These are phyloP conservation scores for Pleurotus eryngii DNA, from an alignment of 768 basidiomycete species.

Conservation along the genomic window DNA sequence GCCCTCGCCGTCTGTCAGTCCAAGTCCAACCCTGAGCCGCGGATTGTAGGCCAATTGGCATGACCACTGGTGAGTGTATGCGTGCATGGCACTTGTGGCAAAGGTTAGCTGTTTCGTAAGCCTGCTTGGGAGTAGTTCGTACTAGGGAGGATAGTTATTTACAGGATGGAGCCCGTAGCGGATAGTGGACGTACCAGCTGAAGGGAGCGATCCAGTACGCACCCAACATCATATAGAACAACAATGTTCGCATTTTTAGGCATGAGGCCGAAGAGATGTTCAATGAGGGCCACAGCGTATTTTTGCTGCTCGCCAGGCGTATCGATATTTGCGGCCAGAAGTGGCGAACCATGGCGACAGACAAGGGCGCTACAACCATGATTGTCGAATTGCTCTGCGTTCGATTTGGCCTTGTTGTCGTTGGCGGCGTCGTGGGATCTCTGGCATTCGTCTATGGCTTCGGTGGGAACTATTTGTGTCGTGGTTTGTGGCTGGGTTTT, in stretches of 20 bases:
- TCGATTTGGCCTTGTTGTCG: conserved; percentile 17
- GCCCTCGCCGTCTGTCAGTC: conserved; percentile 32
- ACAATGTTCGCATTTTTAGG: conserved; percentile 16
- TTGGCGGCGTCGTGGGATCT: conserved; percentile 22
- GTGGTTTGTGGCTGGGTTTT: conserved; percentile 4
- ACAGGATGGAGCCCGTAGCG: no score
- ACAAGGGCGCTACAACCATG: conserved; percentile 27
- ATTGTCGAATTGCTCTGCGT: conserved; percentile 15
- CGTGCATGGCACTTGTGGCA: conserved; percentile 26
- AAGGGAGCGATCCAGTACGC: conserved; percentile 19
- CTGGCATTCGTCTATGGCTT: conserved; percentile 22
- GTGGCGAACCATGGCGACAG: conserved; percentile 27
- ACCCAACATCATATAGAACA: conserved; percentile 26
- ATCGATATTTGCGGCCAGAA: conserved; percentile 31
- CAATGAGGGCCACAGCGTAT: conserved; percentile 23
- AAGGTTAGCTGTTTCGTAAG: no score
- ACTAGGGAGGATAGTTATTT: no score
- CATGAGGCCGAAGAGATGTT: conserved; percentile 23
- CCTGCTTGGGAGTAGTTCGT: no score
- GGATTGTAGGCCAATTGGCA: conserved; percentile 34
- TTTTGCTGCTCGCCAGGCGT: conserved; percentile 28
- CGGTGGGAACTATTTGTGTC: conserved; percentile 13
- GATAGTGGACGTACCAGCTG: not conserved
- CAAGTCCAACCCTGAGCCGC: conserved; percentile 22
- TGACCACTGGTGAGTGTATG: conserved; percentile 30